Percentiles rank a stretch among this genome's conserved stretches.
Conservation (phyloP, 257 asterid species). For the Solanum neorickii region DNA sequence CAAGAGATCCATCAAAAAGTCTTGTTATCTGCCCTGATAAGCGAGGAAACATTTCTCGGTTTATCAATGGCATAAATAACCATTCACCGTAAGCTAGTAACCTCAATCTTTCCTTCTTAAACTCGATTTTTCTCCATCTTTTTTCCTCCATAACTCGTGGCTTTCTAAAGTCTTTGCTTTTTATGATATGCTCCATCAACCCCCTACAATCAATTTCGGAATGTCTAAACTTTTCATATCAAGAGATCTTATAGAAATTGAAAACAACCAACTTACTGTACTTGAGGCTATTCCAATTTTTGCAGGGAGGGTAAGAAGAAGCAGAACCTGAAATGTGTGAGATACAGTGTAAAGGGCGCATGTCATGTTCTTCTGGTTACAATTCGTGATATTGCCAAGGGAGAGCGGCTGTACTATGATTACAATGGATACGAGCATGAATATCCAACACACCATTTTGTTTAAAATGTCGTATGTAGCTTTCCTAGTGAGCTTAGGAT, state of each 20-base stretch:
- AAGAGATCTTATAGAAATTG: neutral
- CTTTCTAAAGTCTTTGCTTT: neutral
- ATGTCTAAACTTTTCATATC: neutral
- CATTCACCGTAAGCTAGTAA: slow-evolving; percentile 49
- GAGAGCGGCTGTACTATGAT: slow-evolving; percentile 85
- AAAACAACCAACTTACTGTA: slow-evolving; percentile 2
- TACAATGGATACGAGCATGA: slow-evolving; percentile 84
- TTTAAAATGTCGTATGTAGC: slow-evolving; percentile 19
- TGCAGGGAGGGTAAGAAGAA: slow-evolving; percentile 80
- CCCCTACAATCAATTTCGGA: neutral
- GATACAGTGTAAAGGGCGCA: slow-evolving; percentile 54
- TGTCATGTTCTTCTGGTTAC: slow-evolving; percentile 65
- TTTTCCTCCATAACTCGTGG: neutral
- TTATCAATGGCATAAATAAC: slow-evolving; percentile 79
- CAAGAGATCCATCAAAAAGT: slow-evolving; percentile 43
- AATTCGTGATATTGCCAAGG: slow-evolving; percentile 60
- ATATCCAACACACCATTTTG: slow-evolving; percentile 75
- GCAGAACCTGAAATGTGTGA: slow-evolving; percentile 77
- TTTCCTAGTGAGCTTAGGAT: slow-evolving; percentile 1
- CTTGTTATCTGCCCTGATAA: slow-evolving; percentile 83
- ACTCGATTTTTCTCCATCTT: slow-evolving; percentile 6
- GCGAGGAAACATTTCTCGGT: slow-evolving; percentile 77
- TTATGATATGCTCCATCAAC: neutral
- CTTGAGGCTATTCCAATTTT: slow-evolving; percentile 9
- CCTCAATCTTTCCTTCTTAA: neutral